Base-by-base conservation (phyloP, 371 early-diverging fungal genomes). In the Zychaea mexicana region DNA sequence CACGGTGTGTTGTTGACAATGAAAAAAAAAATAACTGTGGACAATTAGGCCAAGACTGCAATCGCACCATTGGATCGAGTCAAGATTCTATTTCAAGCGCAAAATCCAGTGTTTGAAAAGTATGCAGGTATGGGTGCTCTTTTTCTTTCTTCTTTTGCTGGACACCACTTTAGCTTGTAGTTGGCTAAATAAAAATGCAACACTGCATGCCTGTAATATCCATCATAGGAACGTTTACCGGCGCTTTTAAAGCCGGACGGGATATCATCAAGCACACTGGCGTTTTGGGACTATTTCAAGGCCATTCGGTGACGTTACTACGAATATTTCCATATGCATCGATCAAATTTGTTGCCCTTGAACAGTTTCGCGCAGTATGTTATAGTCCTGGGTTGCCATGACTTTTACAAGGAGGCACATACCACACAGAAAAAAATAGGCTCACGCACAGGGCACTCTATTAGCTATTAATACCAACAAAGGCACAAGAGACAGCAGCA, bases 11-110 rank as follows among this genome's bases (percentile, higher is more conserved):
- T n/a, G n/a, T n/a, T n/a, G n/a, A n/a, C n/a, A n/a, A n/a, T n/a
- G n/a, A n/a, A n/a, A n/a, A n/a, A n/a, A n/a, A n/a, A n/a, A n/a
- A n/a, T n/a, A n/a, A n/a, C n/a, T n/a, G n/a, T n/a, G n/a, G n/a
- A n/a, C 33, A 85, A 36, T 36, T 42, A 42, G 86, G 97, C 97
- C n/a, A 97, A 98, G 68, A 94, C 96, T 2, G 85, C 85, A 0
- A 91, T 97, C 58, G 99, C 98, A 12, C 99, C 99, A 6, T 73
- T 98, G 66, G 99, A 98, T 74, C 87, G 99, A 64, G 97, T 98
- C 57, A 98, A 98, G 84, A 98, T 98, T 27, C 81, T 98, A 36
- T 98, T 98, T 71, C 99, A 98, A 79, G 88, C 97, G 22, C 88
- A 86, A 71, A 94, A 95, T 64, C 94, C 96, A 7, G 77, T 87